Evolutionary conservation across 2,329 filamentous ascomycete species (phyloP), one percentile per base, ranked within the genome.

Genomic region (Microcyclospora pomicola): DNA sequence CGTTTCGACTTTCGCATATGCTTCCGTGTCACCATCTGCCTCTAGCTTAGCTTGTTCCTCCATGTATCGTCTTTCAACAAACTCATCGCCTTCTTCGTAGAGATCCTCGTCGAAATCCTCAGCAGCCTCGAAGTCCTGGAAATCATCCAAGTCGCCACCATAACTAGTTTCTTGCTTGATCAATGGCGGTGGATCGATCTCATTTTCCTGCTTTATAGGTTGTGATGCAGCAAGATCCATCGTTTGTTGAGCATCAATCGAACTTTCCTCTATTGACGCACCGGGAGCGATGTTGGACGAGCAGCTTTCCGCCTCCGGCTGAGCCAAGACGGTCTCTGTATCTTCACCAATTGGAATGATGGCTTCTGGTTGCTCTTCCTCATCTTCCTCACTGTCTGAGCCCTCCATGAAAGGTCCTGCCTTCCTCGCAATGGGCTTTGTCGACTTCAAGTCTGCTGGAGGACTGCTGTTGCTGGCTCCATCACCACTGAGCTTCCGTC

Each of bases 321-420:
- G 40, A 27, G 34, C 34, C 12, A 43, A 39, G 12, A 42, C 37
- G 10, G 15, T 42, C 36, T 42, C 39, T 27, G 33, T 12, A 2
- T 34, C 37, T 12, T 40, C 14, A 16, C 44, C 40, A 3, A 50
- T 36, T 1, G 42, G 46, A 27, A 49, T 49, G 2, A 52, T 35
- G 27, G 46, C 46, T 34, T 45, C 41, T 9, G 47, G 46, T 19
- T 45, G 40, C 36, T 49, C 50, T 15, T 52, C 53, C 11, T 52
- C 52, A 6, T 57, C 54, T 5, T 70, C 63, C 37, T 78, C 73
- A 31, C 67, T 74, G 38, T 77, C 73, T 1, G 80, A 84, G 43
- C 85, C 80, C 40, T 81, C 72, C 31, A 86, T 53, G 48, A 87
- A 87, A 0, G 80, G 80, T 0, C 74, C 76, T 40, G 58, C 66